Evolutionary conservation across 768 basidiomycete species (phyloP).

Genomic region (Auricularia sp.): DNA sequence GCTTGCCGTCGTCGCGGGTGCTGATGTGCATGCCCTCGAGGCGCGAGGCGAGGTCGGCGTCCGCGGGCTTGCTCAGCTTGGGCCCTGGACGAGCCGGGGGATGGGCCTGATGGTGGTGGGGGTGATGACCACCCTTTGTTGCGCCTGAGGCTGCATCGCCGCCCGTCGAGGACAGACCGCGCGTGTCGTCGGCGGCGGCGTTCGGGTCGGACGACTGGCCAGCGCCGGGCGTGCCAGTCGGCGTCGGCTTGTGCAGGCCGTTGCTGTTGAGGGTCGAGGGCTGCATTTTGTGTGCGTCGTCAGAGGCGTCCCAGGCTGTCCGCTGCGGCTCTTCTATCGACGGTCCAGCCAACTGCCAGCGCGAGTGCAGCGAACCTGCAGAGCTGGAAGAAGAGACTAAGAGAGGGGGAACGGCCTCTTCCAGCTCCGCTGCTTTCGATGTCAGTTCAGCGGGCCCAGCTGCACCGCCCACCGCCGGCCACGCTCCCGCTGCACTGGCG

Average conservation of each 20-base stretch:
- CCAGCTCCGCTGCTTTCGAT: not conserved
- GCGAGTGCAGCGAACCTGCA: too few relatives aligned
- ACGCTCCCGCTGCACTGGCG: too few relatives aligned
- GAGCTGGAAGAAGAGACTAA: not conserved
- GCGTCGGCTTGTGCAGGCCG: not conserved
- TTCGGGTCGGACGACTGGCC: not conserved
- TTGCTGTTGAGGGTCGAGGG: not conserved
- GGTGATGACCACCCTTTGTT: not conserved
- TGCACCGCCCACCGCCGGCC: too few relatives aligned
- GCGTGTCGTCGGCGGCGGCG: too few relatives aligned
- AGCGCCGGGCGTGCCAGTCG: not conserved
- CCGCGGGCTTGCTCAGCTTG: not conserved
- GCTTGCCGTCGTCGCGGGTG: not conserved
- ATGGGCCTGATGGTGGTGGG: not conserved
- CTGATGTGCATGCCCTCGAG: not conserved
- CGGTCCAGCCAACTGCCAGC: too few relatives aligned
- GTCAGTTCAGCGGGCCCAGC: too few relatives aligned
- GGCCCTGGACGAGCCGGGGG: not conserved
- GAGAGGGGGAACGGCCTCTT: not conserved
- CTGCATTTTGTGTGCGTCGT: not conserved
- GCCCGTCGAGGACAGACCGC: too few relatives aligned
- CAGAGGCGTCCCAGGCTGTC: not conserved
- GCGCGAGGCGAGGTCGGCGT: not conserved
- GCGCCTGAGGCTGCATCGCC: too few relatives aligned
- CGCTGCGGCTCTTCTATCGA: too few relatives aligned